Base-by-base conservation (phyloP, 306 rosid genomes). In the Sesbania bispinosa region DNA sequence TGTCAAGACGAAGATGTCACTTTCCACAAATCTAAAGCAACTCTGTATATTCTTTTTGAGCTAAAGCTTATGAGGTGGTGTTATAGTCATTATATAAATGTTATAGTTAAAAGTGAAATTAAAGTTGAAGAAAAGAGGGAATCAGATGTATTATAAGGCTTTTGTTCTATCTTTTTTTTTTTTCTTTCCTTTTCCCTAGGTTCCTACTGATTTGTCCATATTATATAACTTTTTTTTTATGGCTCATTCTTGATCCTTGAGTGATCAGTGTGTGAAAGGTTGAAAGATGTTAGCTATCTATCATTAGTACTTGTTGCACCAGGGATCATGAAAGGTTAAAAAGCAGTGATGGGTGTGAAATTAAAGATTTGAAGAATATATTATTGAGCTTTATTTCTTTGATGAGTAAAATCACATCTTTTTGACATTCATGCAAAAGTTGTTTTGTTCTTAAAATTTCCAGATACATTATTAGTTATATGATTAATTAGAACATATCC, bases 81-180 rank as follows among this genome's bases (percentile, higher is more conserved):
- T 74, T 83, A 60, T 3, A 72, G 77, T 65, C 81, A 60, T 63
- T 80, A 75, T 80, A 78, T 57, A 81, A 67, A 62, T 79, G 54
- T 75, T 60, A 53, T 58, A 73, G 64, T 51, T 80, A 53, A 77
- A 85, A 84, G 85, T 64, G 63, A 88, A n/a, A n/a, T n/a, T n/a
- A n/a, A 88, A 85, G 88, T 62, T 39, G 76, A 80, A 43, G 77
- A 74, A 75, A 83, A 80, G 84, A 53, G 73, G 75, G 88, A 85
- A 88, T 84, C 90, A 70, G 62, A 67, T 77, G 86, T 77, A 79
- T 79, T 50, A 60, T 69, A 75, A 67, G 59, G 76, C 75, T 59
- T 47, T 79, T 76, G 33, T 80, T 80, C 59, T n/a, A 11, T 66
- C 33, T 29, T 33, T 42, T 48, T 16, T 15, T 19, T 4, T 5